Base-by-base conservation (phyloP, 352 stramenopile species). In the Phytophthora lateralis region DNA sequence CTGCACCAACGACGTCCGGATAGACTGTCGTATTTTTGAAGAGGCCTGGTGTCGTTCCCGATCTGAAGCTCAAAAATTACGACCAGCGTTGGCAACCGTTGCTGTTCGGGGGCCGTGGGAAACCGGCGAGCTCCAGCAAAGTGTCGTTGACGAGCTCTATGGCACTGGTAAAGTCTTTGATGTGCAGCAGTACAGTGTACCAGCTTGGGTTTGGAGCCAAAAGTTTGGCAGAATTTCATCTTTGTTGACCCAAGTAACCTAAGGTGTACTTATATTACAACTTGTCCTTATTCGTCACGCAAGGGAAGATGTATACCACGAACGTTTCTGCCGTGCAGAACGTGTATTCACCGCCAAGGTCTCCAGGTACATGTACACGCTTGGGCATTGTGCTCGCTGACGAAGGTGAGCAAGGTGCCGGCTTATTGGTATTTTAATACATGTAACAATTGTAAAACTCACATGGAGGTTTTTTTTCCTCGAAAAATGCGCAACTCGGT, bases 41-140 rank as follows among this genome's bases (percentile, higher is more conserved):
- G 30, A 24, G 10, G 42, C 26, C 43, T 43, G 27, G 20, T 64
- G 37, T 44, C 24, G 29, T 24, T 26, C 14, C 52, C 41, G 34
- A 66, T 66, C 59, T 20, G 34, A 51, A 34, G 43, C 50, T 66
- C 50, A 61, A 66, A 60, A 60, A 55, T 66, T 43, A 6, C 29
- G 4, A 66, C n/a, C 30, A 45, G 24, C 42, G 26, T 52, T 55
- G 60, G 42, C 50, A 55, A 41, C 35, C n/a, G n/a, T n/a, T n/a
- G n/a, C n/a, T n/a, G n/a, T n/a, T n/a, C n/a, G n/a, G n/a, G n/a
- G n/a, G n/a, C n/a, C n/a, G n/a, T n/a, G n/a, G n/a, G n/a, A n/a
- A n/a, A n/a, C n/a, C n/a, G n/a, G n/a, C n/a, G n/a, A n/a, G n/a
- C n/a, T n/a, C n/a, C 21, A 24, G 21, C 21, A 24, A 30, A 30